Percentiles rank a stretch among this genome's conserved stretches.
Evolutionary conservation across 2,329 filamentous ascomycete genomes (phyloP).

Genomic region (Aspergillus sclerotialis): DNA sequence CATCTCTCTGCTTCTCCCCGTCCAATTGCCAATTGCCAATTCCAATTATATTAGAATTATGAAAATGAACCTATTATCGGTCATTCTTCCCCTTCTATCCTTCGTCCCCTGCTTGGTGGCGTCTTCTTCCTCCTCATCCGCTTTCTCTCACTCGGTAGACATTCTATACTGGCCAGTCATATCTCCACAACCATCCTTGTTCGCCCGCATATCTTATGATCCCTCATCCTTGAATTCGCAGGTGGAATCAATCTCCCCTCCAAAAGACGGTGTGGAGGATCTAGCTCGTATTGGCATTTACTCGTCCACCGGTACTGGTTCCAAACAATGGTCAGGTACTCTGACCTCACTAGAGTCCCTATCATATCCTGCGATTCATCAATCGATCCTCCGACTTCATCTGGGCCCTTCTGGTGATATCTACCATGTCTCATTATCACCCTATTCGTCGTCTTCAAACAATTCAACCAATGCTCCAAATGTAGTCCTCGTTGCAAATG

Average conservation of each 20-base stretch:
- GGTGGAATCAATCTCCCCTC: constrained; percentile 34
- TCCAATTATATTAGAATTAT: too few relatives aligned
- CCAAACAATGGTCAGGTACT: constrained; percentile 35
- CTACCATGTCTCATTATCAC: constrained; percentile 33
- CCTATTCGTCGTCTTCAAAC: constrained; percentile 9
- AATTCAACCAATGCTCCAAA: constrained; percentile 14
- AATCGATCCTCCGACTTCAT: constrained; percentile 33
- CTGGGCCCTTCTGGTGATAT: constrained; percentile 29
- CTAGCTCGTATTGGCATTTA: constrained; percentile 50
- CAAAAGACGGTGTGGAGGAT: constrained; percentile 35
- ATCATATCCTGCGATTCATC: constrained; percentile 9
- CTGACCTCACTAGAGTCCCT: constrained; percentile 32
- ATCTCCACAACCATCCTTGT: constrained; percentile 24
- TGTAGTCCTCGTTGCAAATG: constrained; percentile 27
- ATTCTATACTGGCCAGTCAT: constrained; percentile 33
- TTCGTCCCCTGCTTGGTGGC: constrained; percentile 9
- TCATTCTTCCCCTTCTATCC: constrained; percentile 8
- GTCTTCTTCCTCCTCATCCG: constrained; percentile 10
- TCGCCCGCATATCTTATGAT: constrained; percentile 38
- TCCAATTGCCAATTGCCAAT: too few relatives aligned
- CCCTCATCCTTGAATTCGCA: constrained; percentile 27
- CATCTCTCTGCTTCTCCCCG: neutral
- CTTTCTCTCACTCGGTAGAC: constrained; percentile 19
- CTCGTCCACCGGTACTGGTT: constrained; percentile 25
- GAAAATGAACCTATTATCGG: too few relatives aligned